phyloP scores from a whole-genome alignment of 2,329 filamentous ascomycete species.

The Microcera coccophila region DNA sequence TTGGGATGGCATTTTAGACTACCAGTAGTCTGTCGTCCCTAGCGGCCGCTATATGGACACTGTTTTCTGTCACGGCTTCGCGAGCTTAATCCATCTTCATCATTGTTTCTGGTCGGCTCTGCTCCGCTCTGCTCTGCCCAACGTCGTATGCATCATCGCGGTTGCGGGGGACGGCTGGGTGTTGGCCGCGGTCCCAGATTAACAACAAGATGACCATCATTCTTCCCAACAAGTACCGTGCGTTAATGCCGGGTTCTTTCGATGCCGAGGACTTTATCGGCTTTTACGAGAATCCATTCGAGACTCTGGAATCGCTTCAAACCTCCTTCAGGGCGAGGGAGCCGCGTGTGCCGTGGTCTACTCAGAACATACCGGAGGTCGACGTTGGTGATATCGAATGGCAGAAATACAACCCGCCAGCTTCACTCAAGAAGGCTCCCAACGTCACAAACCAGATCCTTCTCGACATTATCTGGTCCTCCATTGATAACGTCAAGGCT shows the following conservation, averaged over 20 bases:
- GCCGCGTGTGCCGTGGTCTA: constrained; percentile 16
- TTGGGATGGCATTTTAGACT: no score
- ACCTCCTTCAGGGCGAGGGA: constrained; percentile 22
- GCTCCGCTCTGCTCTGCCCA: neutral
- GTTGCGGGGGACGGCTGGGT: neutral
- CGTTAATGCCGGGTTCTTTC: constrained; percentile 29
- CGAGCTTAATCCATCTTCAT: neutral
- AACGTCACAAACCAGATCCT: constrained; percentile 40
- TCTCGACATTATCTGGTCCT: constrained; percentile 39
- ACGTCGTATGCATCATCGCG: neutral
- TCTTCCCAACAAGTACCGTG: constrained; percentile 11
- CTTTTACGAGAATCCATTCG: constrained; percentile 29
- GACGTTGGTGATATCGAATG: constrained; percentile 38
- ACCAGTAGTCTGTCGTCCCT: no score
- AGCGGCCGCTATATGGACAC: no score
- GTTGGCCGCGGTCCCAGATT: neutral
- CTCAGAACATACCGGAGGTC: constrained; percentile 20
- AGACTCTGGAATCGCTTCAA: constrained; percentile 22
- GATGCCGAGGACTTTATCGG: constrained; percentile 29
- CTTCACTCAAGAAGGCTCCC: constrained; percentile 36
- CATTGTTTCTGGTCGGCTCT: neutral
- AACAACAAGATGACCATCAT: constrained; percentile 3
- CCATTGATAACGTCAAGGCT: constrained; percentile 43
- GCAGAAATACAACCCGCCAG: constrained; percentile 45
- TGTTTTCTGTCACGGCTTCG: no score